Conservation (phyloP, 2,329 filamentous ascomycete species). For the Cladosporium austrohemisphaericum region DNA sequence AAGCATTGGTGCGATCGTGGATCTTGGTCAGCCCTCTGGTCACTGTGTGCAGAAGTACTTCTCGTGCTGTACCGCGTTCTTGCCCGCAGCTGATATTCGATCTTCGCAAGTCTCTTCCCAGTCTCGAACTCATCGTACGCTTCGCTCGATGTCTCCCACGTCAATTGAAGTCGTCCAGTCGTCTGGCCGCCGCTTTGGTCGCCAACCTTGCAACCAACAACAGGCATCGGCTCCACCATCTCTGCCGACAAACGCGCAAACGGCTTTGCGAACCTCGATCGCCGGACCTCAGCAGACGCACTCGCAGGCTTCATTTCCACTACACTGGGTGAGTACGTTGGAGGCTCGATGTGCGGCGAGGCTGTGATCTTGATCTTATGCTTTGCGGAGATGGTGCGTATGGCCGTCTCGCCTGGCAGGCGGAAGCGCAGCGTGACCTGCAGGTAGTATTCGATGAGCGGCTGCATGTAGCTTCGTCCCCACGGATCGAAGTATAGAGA, state of each 20-base stretch:
- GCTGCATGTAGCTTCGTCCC: constrained; percentile 9
- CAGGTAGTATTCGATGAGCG: constrained; percentile 2
- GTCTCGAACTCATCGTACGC: constrained; percentile 7
- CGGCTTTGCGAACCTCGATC: background rate
- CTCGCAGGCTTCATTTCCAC: background rate
- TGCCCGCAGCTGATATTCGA: constrained; percentile 2
- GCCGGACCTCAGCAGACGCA: background rate
- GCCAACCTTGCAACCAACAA: background rate
- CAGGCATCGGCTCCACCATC: constrained; percentile 4
- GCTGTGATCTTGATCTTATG: background rate
- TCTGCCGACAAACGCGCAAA: background rate
- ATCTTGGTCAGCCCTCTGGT: background rate
- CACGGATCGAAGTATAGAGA: constrained; percentile 5
- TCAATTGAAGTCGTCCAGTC: background rate
- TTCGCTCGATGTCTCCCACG: background rate
- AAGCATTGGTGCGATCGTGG: background rate
- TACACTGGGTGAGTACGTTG: background rate
- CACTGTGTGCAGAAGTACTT: background rate
- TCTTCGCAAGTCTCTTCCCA: background rate
- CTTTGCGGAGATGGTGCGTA: background rate
- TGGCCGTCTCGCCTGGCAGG: background rate
- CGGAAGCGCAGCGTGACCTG: constrained; percentile 4
- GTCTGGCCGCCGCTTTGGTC: background rate
- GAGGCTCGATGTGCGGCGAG: constrained; percentile 5
- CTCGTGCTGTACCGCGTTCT: constrained; percentile 3